Conservation (phyloP, 1,139 yeast species). For the Pneumocystis carinii region DNA sequence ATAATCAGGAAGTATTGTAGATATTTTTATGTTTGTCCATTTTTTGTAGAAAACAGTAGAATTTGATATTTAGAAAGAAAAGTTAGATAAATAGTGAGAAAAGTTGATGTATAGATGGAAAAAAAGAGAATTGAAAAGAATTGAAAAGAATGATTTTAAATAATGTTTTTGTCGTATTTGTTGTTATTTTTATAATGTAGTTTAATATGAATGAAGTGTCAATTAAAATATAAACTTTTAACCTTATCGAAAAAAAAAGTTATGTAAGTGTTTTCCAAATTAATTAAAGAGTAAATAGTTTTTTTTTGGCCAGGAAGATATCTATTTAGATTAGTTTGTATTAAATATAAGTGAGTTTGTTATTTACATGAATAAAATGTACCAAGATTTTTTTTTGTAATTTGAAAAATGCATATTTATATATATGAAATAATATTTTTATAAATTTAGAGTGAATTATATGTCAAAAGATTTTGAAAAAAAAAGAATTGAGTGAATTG, state of each 20-base stretch:
- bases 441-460: neutral
- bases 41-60: neutral
- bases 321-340: neutral
- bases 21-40: neutral
- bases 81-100: neutral
- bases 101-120: too few species aligned
- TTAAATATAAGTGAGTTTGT: neutral
- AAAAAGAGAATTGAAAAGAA: neutral
- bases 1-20: neutral
- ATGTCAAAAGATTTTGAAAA: neutral
- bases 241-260: neutral
- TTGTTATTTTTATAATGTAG: neutral
- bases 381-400: neutral
- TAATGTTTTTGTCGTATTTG: neutral
- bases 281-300: neutral
- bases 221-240: neutral
- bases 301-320: neutral
- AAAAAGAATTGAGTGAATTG: neutral
- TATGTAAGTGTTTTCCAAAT: neutral
- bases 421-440: neutral
- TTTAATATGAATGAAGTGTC: neutral
- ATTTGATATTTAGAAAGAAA: neutral
- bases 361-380: neutral
- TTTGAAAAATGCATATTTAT: neutral
- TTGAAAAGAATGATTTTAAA: neutral